Evolutionary conservation across 352 stramenopile genomes (phyloP), one percentile per base, ranked within the genome.

Genomic region (Globisporangium alternatum): DNA sequence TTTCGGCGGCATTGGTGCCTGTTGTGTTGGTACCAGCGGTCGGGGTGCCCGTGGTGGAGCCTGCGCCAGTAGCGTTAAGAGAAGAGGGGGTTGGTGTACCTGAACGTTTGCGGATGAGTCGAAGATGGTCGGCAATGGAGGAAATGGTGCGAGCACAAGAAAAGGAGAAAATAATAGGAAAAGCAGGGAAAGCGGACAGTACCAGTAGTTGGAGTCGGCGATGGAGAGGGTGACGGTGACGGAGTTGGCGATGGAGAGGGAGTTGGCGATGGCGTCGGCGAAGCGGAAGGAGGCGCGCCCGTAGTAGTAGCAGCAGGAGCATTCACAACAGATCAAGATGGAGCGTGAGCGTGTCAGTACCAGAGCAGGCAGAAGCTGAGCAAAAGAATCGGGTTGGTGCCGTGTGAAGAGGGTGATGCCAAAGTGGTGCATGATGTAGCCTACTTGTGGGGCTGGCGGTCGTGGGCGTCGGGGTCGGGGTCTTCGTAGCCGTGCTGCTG

Each of bases 371-470:
- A 56, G 17, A 41, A 31, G 10, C 4, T 17, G 5, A 22, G 13
- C 22, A 55, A 25, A 25, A 21, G 33, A 45, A 45, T 13, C 39
- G 39, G 39, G n/a, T 45, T 45, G 13, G 39, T n/a, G 12, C 39
- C 4, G 39, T 39, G 3, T n/a, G 30, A 21, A 62, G 9, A 48
- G 19, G 41, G 51, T 44, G 25, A 53, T 37, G 55, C 13, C 49
- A 25, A 13, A 25, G 22, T 49, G 37, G 13, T 39, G 56, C n/a
- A 52, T 25, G 22, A 62, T 25, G 37, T 51, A 21, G 45, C 58
- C 43, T 60, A 67, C 61, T 60, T 67, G 52, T 61, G 45, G 55
- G 33, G 56, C 43, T 58, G 15, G 12, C 22, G 39, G 49, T 59
- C n/a, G 21, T 60, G 4, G 28, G 5, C 49, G 49, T 28, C 19